Percentiles rank a stretch among this genome's conserved stretches.
phyloP scores from a whole-genome alignment of 208 protist genomes.

The Leishmania mexicana region DNA sequence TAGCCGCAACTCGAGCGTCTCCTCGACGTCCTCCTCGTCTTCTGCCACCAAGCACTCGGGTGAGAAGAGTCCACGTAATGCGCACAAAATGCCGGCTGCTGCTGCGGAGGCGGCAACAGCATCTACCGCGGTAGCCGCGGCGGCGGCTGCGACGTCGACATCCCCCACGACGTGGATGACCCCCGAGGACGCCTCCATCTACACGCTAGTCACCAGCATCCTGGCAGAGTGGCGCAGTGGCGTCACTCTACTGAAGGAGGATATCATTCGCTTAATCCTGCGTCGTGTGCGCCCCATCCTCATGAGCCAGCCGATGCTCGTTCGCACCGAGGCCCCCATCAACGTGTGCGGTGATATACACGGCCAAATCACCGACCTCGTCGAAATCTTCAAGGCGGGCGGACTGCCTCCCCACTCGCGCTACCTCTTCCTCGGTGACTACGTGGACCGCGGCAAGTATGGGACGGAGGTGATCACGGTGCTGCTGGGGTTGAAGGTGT shows the following conservation, averaged over 20 bases:
- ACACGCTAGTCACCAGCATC: constrained; percentile 32
- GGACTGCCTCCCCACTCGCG: constrained; percentile 72
- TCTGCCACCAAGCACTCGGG: constrained; percentile 7
- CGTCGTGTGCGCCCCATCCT: constrained; percentile 55
- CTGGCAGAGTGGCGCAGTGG: constrained; percentile 44
- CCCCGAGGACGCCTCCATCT: constrained; percentile 20
- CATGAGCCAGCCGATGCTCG: constrained; percentile 82
- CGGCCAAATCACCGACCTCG: constrained; percentile 96
- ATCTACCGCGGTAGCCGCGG: neutral
- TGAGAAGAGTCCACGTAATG: constrained; percentile 2
- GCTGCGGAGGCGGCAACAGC: neutral
- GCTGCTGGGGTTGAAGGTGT: constrained; percentile 95
- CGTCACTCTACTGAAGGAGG: constrained; percentile 50
- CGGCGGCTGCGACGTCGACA: constrained; percentile 1
- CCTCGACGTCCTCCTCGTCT: constrained; percentile 9
- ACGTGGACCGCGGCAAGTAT: constrained; percentile 98
- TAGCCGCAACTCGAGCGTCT: constrained; percentile 7
- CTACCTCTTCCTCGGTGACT: constrained; percentile 99
- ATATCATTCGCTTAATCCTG: constrained; percentile 53
- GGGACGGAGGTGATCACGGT: constrained; percentile 93
- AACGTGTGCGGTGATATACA: constrained; percentile 96
- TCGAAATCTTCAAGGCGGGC: constrained; percentile 94
- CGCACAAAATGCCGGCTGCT: constrained; percentile 4
- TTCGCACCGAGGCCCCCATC: constrained; percentile 71
- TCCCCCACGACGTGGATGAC: constrained; percentile 20